Base-by-base conservation (phyloP, 2,329 filamentous ascomycete genomes). In the Byssoonygena ceratinophila region DNA sequence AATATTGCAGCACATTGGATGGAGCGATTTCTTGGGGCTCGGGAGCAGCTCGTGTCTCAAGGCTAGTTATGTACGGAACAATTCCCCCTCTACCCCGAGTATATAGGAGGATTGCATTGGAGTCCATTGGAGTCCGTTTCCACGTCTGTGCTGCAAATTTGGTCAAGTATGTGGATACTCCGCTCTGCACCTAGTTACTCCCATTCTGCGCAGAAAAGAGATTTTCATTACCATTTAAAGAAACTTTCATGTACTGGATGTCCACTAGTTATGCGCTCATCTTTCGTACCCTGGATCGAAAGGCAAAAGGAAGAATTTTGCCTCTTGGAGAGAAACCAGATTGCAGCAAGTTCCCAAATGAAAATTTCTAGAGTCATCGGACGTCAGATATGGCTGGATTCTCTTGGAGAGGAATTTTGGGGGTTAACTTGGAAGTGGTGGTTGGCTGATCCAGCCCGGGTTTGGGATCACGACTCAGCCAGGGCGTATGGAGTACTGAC, bases 271-370 rank as follows among this genome's bases (percentile, higher is more conserved):
- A n/a, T 12, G 32, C 32, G 32, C 14, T 6, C 12, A 12, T 36
- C 9, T 36, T 36, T 6, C 9, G 32, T 36, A 36, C 32, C 22
- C 14, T 25, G 39, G 18, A 41, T 25, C 9, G 12, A 23, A 6
- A 25, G 39, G n/a, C 4, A 2, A 40, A 44, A 29, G n/a, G 5
- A 20, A 9, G 3, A 12, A 11, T 20, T 20, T 45, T 45, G 45
- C 45, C 45, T 47, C 45, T 8, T 27, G 45, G 18, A 23, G 20
- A 39, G 32, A 39, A 47, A 47, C 45, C 45, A 39, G 45, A 47
- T 47, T 37, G 20, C 18, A n/a, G 12, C 18, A n/a, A 22, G 27
- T 31, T 29, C 22, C 4, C 12, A 16, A 12, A 45, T 23, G n/a
- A 14, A 12, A 16, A 2, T 8, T 16, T 47, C 37, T 37, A 20